These are phyloP conservation scores for Aspergillus pseudoviridinutans DNA, from an alignment of 2,329 filamentous ascomycete genomes.

Conservation along the genomic window DNA sequence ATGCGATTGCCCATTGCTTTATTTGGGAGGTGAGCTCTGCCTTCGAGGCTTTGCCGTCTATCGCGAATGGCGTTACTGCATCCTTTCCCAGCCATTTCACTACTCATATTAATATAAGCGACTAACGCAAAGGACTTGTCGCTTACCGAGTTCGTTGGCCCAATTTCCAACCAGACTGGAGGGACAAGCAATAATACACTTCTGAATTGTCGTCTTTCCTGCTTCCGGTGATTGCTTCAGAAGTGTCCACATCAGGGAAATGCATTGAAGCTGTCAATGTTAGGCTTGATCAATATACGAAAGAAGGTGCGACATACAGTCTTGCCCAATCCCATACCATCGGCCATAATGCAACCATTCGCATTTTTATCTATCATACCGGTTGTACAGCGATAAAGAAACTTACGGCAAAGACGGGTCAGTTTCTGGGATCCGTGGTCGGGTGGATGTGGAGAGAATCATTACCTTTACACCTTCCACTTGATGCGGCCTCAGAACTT, in stretches of 20 bases:
- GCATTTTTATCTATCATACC: slow-evolving; percentile 93
- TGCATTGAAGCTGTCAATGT: slow-evolving; percentile 70
- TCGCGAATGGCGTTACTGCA: slow-evolving; percentile 87
- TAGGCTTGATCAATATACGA: slow-evolving; percentile 11
- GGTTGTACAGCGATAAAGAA: slow-evolving; percentile 90
- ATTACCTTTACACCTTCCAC: slow-evolving; percentile 83
- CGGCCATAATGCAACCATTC: slow-evolving; percentile 98
- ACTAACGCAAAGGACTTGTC: not conserved
- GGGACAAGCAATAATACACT: slow-evolving; percentile 93
- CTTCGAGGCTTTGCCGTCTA: slow-evolving; percentile 94
- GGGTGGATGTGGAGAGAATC: not conserved
- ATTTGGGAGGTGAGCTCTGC: slow-evolving; percentile 87
- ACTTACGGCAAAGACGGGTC: slow-evolving; percentile 42
- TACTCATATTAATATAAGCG: slow-evolving; percentile 18
- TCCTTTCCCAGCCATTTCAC: slow-evolving; percentile 94
- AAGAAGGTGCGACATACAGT: slow-evolving; percentile 48
- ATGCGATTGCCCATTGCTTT: slow-evolving; percentile 90
- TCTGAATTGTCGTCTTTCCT: slow-evolving; percentile 90
- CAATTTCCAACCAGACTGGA: slow-evolving; percentile 96
- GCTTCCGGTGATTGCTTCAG: slow-evolving; percentile 93
- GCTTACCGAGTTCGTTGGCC: slow-evolving; percentile 76
- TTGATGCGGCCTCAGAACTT: slow-evolving; percentile 92
- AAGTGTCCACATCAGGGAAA: slow-evolving; percentile 92
- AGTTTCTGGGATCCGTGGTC: not conserved
- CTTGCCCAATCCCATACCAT: slow-evolving; percentile 98